Conservation (phyloP, 2,329 filamentous ascomycete genomes). For the Podosphaera leucotricha region DNA sequence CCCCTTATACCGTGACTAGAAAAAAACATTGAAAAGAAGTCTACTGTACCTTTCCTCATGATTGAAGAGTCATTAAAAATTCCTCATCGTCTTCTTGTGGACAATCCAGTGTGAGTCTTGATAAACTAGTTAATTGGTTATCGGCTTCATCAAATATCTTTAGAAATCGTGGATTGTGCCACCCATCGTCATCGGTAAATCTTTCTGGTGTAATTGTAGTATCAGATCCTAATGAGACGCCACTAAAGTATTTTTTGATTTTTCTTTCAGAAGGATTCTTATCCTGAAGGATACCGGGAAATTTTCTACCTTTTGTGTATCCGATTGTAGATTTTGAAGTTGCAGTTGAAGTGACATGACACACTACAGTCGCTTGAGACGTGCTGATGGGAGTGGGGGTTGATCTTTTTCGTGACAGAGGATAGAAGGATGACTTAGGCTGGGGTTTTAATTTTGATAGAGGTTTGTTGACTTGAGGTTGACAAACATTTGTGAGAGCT, state of each 20-base stretch:
- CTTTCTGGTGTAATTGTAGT: constrained; percentile 26
- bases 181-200: constrained; percentile 17
- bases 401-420: constrained; percentile 18
- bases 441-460: constrained; percentile 16
- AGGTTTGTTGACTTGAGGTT: constrained; percentile 11
- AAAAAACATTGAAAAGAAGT: neutral
- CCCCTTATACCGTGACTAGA: neutral
- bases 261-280: constrained; percentile 5
- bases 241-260: constrained; percentile 12
- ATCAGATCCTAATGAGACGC: constrained; percentile 18
- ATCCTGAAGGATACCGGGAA: constrained; percentile 18
- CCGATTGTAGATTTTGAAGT: constrained; percentile 65
- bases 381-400: constrained; percentile 18
- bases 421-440: constrained; percentile 5
- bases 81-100: constrained; percentile 19
- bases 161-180: constrained; percentile 27
- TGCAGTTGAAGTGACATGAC: constrained; percentile 35
- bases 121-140: constrained; percentile 15
- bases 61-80: neutral
- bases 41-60: neutral
- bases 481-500: constrained; percentile 23
- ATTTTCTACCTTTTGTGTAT: constrained; percentile 52
- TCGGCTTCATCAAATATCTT: constrained; percentile 31
- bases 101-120: constrained; percentile 12
- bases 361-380: constrained; percentile 26